phyloP scores from a whole-genome alignment of 495 filamentous ascomycete genomes.

The Aspergillus sclerotioniger region DNA sequence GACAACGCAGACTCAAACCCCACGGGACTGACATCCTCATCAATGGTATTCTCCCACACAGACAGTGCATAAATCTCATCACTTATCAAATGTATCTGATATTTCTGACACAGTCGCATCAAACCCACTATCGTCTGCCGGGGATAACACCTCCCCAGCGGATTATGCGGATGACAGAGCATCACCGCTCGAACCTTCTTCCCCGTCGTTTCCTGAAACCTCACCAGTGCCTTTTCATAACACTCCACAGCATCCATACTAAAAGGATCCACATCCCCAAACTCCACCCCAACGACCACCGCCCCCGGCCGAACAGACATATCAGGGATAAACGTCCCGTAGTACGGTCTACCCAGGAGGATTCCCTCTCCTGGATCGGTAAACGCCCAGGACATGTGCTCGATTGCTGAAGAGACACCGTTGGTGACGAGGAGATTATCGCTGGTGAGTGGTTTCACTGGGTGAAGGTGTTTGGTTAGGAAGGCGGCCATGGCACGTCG shows the following conservation, averaged over 20 bases:
- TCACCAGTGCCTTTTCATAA: constrained; percentile 39
- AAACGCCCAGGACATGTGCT: constrained; percentile 44
- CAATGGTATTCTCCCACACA: constrained; percentile 41
- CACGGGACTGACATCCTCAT: constrained; percentile 23
- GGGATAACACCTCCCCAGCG: constrained; percentile 57
- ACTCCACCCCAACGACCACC: constrained; percentile 39
- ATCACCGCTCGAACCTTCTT: constrained; percentile 49
- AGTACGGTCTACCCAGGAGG: constrained; percentile 49
- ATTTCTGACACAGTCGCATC: constrained; percentile 52
- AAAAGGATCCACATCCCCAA: constrained; percentile 47
- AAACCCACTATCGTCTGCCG: constrained; percentile 43
- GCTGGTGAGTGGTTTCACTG: constrained; percentile 32
- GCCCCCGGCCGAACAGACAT: constrained; percentile 30
- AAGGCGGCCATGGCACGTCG: constrained; percentile 43
- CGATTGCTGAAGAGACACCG: constrained; percentile 47
- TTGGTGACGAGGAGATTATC: constrained; percentile 45
- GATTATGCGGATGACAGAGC: constrained; percentile 62
- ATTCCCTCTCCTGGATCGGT: constrained; percentile 50
- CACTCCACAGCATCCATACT: constrained; percentile 35
- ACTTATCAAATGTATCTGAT: constrained; percentile 57
- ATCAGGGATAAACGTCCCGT: constrained; percentile 45
- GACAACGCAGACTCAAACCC: constrained; percentile 54
- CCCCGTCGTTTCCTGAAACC: constrained; percentile 24
- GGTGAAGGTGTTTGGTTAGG: constrained; percentile 44
- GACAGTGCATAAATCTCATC: constrained; percentile 65